phyloP scores from a whole-genome alignment of 495 filamentous ascomycete genomes.

The Ascodesmis nigricans region DNA sequence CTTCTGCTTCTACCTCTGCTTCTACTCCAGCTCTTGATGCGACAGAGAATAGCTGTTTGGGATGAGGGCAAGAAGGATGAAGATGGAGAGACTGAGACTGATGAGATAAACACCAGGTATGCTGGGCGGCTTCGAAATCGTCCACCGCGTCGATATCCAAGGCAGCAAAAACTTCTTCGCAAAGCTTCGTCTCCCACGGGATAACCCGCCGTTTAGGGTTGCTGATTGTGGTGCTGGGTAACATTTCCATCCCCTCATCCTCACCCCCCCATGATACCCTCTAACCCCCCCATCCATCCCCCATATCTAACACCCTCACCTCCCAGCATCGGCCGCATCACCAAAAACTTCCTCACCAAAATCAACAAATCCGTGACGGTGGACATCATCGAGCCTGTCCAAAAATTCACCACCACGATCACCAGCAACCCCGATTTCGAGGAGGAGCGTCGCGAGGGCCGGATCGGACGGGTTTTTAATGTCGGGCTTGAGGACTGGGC shows the following conservation, averaged over 20 bases:
- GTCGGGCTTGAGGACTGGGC: constrained; percentile 55
- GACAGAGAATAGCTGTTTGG: too few species aligned
- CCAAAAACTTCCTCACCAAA: constrained; percentile 26
- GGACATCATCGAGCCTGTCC: constrained; percentile 34
- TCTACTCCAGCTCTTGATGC: neutral
- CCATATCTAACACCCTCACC: constrained; percentile 9
- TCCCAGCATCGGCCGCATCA: constrained; percentile 32
- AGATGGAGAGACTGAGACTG: too few species aligned
- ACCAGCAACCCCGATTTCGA: constrained; percentile 23
- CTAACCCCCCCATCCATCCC: neutral
- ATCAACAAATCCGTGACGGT: constrained; percentile 24
- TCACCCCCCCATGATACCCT: neutral
- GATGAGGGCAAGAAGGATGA: too few species aligned
- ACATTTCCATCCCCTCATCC: constrained; percentile 3
- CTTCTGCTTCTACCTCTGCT: neutral
- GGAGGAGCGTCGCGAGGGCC: constrained; percentile 13
- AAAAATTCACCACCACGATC: constrained; percentile 33
- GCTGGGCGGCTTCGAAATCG: constrained; percentile 60
- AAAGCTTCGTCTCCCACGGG: constrained; percentile 40
- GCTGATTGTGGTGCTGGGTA: constrained; percentile 37
- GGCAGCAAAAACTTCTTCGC: constrained; percentile 54
- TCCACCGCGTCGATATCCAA: constrained; percentile 54
- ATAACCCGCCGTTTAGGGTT: constrained; percentile 13
- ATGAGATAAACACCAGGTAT: constrained; percentile 29
- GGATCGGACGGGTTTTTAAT: constrained; percentile 44